A percentile compares a stretch with the other conserved stretches of the same genome.
phyloP scores from a whole-genome alignment of 2,329 filamentous ascomycete genomes.

The Calonectria pauciramosa region DNA sequence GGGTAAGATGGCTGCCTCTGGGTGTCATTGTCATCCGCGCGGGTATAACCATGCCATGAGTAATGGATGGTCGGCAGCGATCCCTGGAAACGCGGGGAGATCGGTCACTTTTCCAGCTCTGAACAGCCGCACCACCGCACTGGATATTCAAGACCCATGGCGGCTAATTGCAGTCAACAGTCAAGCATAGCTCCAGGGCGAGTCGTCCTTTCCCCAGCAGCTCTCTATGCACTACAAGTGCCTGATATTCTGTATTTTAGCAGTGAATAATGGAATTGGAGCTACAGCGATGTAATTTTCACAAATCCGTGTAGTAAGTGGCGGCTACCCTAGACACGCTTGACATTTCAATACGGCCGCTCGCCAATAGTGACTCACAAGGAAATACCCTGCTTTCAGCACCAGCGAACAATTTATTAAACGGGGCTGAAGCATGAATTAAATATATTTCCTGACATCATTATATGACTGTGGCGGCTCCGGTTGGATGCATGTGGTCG shows the following conservation, averaged over 20 bases:
- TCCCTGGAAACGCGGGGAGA: neutral
- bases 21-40: conserved; percentile 14
- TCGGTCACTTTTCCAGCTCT: neutral
- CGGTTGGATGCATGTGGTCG: conserved; percentile 9
- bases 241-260: neutral
- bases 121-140: neutral
- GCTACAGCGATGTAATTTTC: neutral
- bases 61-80: neutral
- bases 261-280: neutral
- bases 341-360: neutral
- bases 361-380: neutral
- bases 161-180: neutral
- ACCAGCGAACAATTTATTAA: neutral
- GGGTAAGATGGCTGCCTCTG: neutral
- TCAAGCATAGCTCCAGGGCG: neutral
- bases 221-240: neutral
- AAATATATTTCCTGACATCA: neutral
- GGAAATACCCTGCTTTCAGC: neutral
- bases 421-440: neutral
- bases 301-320: neutral
- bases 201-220: neutral
- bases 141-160: neutral
- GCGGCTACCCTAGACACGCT: neutral
- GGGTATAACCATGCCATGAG: neutral
- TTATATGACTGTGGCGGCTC: neutral